A percentile compares a stretch with the other conserved stretches of the same genome.
Evolutionary conservation across 2,329 filamentous ascomycete species (phyloP).

Genomic region (Ilyonectria robusta): DNA sequence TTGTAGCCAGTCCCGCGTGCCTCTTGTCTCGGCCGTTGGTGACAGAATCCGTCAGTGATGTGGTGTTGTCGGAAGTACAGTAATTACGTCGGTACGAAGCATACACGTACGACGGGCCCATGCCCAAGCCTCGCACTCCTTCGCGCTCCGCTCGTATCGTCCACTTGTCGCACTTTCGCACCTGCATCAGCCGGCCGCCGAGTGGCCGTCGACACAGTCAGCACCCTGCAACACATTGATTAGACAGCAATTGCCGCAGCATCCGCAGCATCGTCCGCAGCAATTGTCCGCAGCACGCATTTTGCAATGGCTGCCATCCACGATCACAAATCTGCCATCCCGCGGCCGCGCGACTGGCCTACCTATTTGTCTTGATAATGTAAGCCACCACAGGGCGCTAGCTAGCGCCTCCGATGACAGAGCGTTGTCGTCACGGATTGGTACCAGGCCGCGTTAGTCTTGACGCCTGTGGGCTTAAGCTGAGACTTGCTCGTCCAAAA

Average conservation of each 20-base stretch:
- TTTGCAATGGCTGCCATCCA: not conserved
- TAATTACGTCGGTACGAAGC: constrained; percentile 11
- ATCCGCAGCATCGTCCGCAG: constrained; percentile 13
- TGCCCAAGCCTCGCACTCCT: constrained; percentile 14
- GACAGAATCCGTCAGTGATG: constrained; percentile 15
- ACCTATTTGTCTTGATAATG: constrained; percentile 28
- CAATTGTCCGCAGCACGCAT: not conserved
- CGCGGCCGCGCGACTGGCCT: not conserved
- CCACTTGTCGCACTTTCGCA: constrained; percentile 2
- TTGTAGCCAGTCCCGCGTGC: constrained; percentile 9
- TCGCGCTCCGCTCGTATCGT: constrained; percentile 9
- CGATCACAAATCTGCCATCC: constrained; percentile 8
- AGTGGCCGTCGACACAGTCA: constrained; percentile 15
- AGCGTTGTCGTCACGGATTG: constrained; percentile 32
- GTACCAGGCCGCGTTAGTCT: constrained; percentile 36
- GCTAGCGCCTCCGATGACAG: constrained; percentile 34
- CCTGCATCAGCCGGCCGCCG: not conserved
- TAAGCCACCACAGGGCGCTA: constrained; percentile 29
- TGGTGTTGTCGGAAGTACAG: constrained; percentile 21
- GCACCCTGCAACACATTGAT: not conserved
- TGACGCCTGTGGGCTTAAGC: constrained; percentile 31
- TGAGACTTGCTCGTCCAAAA: constrained; percentile 31
- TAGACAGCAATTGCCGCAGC: constrained; percentile 19
- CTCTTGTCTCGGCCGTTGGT: constrained; percentile 20
- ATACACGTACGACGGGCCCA: constrained; percentile 25